phyloP scores from a whole-genome alignment of 23 red algal genomes.

The Pyropia yezoensis region DNA sequence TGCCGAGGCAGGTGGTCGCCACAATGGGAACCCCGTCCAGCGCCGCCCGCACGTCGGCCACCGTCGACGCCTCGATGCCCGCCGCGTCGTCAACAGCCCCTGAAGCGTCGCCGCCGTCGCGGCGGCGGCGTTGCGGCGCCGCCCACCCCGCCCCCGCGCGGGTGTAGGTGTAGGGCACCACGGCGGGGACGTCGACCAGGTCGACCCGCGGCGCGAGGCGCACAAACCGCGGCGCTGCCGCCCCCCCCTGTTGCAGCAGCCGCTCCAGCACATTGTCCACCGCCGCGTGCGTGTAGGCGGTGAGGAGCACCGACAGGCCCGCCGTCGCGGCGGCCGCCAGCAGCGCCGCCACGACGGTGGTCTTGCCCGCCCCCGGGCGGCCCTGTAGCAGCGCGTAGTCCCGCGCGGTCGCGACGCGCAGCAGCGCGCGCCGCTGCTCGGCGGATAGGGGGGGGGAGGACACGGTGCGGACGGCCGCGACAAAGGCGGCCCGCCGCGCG shows the following conservation, averaged over 20 bases:
- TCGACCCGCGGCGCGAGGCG: not conserved
- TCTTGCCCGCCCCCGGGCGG: slow-evolving; percentile 86
- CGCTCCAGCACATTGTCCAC: slow-evolving; percentile 77
- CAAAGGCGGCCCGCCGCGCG: no score
- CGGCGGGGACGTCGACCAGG: not conserved
- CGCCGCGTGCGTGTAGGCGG: slow-evolving; percentile 72
- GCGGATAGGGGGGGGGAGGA: not conserved
- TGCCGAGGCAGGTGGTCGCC: slow-evolving; percentile 75
- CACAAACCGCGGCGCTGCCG: not conserved
- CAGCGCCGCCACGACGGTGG: slow-evolving; percentile 48
- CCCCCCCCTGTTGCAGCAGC: slow-evolving; percentile 21
- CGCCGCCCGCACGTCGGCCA: not conserved
- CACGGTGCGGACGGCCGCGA: no score
- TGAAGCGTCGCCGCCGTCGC: not conserved
- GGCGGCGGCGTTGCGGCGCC: not conserved
- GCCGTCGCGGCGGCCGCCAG: slow-evolving; percentile 14
- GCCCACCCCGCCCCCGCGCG: not conserved
- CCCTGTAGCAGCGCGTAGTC: slow-evolving; percentile 81
- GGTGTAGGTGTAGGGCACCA: no score
- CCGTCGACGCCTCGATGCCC: not conserved
- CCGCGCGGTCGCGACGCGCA: not conserved
- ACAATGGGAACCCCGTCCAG: slow-evolving; percentile 39
- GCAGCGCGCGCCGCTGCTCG: slow-evolving; percentile 8
- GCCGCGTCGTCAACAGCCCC: no score
- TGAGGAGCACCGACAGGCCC: slow-evolving; percentile 54